These are phyloP conservation scores for Laetiporus sulphureus DNA, from an alignment of 1,284 basidiomycete genomes.

Conservation along the genomic window DNA sequence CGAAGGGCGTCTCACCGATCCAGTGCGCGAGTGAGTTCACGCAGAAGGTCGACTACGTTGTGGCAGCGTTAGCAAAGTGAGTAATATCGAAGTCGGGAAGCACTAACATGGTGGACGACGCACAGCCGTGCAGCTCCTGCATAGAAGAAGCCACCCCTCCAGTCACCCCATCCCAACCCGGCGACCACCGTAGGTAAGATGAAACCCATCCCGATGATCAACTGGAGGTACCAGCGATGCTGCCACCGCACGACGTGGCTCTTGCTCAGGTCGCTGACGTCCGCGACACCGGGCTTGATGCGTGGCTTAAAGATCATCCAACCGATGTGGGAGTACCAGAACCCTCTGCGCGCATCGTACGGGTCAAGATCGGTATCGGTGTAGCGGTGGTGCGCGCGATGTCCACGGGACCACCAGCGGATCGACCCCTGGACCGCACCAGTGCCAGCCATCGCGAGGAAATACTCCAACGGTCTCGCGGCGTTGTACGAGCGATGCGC, in stretches of 20 bases:
- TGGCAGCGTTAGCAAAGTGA: slow-evolving; percentile 2
- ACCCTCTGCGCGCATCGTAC: slow-evolving; percentile 85
- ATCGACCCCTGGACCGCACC: slow-evolving; percentile 90
- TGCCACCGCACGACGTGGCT: slow-evolving; percentile 83
- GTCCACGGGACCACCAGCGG: slow-evolving; percentile 93
- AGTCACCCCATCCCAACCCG: slow-evolving; percentile 81
- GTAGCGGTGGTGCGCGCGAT: slow-evolving; percentile 91
- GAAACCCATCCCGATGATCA: slow-evolving; percentile 73
- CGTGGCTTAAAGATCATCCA: slow-evolving; percentile 94
- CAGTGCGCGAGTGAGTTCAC: slow-evolving; percentile 95
- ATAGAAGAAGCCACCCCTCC: slow-evolving; percentile 78
- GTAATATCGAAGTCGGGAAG: background rate
- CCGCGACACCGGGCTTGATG: slow-evolving; percentile 81
- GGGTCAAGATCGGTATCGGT: slow-evolving; percentile 95
- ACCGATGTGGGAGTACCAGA: slow-evolving; percentile 77
- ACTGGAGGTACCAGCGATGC: slow-evolving; percentile 70
- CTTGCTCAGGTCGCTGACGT: slow-evolving; percentile 79
- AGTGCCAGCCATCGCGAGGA: slow-evolving; percentile 72
- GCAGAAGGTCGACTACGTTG: slow-evolving; percentile 79
- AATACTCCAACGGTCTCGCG: slow-evolving; percentile 71
- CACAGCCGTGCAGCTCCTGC: slow-evolving; percentile 78
- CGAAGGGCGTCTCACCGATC: slow-evolving; percentile 88
- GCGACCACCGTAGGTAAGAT: slow-evolving; percentile 72
- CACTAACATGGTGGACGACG: slow-evolving; percentile 85
- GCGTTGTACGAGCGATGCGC: slow-evolving; percentile 91